These are phyloP conservation scores for Diatrype stigma DNA, from an alignment of 2,329 filamentous ascomycete genomes.

Conservation along the genomic window DNA sequence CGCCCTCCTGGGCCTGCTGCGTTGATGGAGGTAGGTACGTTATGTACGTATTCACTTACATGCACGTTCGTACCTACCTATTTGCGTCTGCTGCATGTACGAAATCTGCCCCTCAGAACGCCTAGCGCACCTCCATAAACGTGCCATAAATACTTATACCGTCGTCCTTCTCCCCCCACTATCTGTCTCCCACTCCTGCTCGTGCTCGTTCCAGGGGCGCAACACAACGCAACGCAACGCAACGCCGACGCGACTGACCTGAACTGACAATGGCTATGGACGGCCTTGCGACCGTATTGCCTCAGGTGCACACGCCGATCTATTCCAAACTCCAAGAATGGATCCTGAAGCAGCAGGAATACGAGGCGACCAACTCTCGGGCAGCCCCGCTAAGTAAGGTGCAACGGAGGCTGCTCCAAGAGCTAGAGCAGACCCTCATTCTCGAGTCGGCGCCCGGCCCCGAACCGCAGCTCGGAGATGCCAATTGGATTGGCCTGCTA, in stretches of 20 bases:
- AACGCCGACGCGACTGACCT: too few relatives aligned
- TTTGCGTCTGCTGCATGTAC: too few relatives aligned
- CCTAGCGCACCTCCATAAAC: too few relatives aligned
- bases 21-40: too few relatives aligned
- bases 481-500: slow-evolving; percentile 38
- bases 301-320: slow-evolving; percentile 11
- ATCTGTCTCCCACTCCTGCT: background rate
- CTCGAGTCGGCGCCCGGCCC: slow-evolving; percentile 2
- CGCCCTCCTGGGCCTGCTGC: too few relatives aligned
- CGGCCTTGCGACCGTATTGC: background rate
- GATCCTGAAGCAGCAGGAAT: slow-evolving; percentile 31
- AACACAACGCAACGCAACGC: background rate
- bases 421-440: slow-evolving; percentile 29
- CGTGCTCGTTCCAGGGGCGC: background rate
- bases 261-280: background rate
- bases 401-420: slow-evolving; percentile 37
- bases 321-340: slow-evolving; percentile 21
- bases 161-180: too few relatives aligned
- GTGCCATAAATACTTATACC: too few relatives aligned
- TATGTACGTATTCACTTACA: too few relatives aligned
- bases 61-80: too few relatives aligned
- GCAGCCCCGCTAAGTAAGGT: slow-evolving; percentile 34
- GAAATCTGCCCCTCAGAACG: too few relatives aligned
- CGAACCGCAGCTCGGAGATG: slow-evolving; percentile 22
- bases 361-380: slow-evolving; percentile 24